phyloP scores from a whole-genome alignment of 2,329 filamentous ascomycete genomes.

The Aspergillus neotritici region DNA sequence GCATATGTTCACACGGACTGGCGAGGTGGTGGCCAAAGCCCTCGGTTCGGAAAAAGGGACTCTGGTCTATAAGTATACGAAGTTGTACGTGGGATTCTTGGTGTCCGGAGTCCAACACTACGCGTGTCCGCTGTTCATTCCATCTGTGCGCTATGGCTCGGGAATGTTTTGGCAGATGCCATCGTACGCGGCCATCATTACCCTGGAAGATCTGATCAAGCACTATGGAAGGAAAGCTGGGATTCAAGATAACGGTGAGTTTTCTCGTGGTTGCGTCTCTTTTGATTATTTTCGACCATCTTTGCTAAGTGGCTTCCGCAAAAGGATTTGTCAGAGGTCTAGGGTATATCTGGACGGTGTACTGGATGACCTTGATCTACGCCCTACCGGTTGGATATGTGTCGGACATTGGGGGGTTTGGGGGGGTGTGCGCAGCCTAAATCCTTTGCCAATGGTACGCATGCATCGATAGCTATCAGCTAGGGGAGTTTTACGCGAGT shows the following conservation, averaged over 20 bases:
- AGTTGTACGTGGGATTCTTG: conserved; percentile 1
- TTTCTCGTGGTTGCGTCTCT: neutral
- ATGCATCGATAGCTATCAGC: too few relatives aligned
- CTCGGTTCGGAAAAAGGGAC: neutral
- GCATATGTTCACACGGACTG: neutral
- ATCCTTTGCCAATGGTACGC: too few relatives aligned
- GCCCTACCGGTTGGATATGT: conserved; percentile 1
- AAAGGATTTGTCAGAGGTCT: neutral
- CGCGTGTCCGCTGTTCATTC: neutral
- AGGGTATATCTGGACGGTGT: conserved; percentile 1
- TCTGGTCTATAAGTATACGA: conserved; percentile 1
- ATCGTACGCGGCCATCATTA: neutral
- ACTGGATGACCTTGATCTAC: conserved; percentile 2
- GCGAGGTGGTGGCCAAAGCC: neutral
- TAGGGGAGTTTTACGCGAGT: too few relatives aligned
- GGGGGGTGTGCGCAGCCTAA: neutral
- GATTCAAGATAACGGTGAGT: neutral
- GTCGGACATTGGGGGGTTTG: conserved; percentile 1
- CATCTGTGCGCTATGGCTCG: neutral
- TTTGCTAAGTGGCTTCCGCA: neutral
- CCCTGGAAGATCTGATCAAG: conserved; percentile 1
- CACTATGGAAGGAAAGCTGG: conserved; percentile 1
- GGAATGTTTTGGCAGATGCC: conserved; percentile 3
- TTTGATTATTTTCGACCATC: neutral
- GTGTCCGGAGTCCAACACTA: neutral